These are phyloP conservation scores for Colletotrichum tropicicola DNA, from an alignment of 2,329 filamentous ascomycete genomes.

Conservation along the genomic window DNA sequence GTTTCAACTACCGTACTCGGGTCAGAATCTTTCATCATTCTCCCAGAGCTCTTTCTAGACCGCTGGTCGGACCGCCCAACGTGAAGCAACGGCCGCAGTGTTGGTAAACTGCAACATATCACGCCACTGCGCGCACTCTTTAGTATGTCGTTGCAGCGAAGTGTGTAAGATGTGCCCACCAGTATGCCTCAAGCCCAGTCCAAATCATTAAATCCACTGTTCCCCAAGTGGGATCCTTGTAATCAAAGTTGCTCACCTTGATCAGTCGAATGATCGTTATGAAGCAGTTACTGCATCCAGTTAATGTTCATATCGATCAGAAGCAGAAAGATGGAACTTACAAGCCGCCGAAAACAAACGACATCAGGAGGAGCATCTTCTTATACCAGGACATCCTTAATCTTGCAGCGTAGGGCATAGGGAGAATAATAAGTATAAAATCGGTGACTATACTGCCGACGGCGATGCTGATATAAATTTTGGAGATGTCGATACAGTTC, in stretches of 20 bases:
- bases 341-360: constrained; percentile 13
- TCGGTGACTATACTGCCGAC: constrained; percentile 22
- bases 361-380: not conserved
- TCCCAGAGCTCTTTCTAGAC: not conserved
- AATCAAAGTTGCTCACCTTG: constrained; percentile 17
- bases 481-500: constrained; percentile 22
- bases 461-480: constrained; percentile 22
- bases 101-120: constrained; percentile 9
- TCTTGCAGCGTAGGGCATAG: constrained; percentile 5
- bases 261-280: constrained; percentile 20
- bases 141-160: not conserved
- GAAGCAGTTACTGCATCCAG: constrained; percentile 19
- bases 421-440: constrained; percentile 4
- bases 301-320: too few relatives aligned
- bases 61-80: not conserved
- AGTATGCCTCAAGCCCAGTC: constrained; percentile 23
- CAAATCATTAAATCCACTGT: constrained; percentile 27
- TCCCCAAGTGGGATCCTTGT: constrained; percentile 24
- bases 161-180: not conserved
- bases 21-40: not conserved
- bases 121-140: not conserved
- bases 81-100: not conserved
- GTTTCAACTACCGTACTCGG: not conserved
- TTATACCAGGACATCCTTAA: constrained; percentile 2
- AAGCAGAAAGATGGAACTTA: not conserved